Conservation (phyloP, 106 monocot species). For the Cymbidium sinense region DNA sequence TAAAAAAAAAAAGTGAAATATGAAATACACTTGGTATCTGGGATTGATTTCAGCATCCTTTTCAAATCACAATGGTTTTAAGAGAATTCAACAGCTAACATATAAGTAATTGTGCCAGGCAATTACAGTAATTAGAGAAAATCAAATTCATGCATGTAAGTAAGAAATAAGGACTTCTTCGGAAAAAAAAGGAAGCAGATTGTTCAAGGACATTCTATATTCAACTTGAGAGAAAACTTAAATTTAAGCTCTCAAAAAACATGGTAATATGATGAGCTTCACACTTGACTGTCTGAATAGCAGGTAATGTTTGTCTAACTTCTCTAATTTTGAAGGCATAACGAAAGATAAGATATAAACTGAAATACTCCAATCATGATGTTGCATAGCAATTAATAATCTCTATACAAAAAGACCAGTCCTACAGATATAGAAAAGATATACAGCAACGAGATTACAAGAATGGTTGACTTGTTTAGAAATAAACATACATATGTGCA, state of each 20-base stretch:
- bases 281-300: background rate
- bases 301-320: background rate
- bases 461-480: background rate
- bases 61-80: no score
- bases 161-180: background rate
- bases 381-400: background rate
- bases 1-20: no score
- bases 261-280: background rate
- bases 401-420: background rate
- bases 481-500: background rate
- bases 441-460: background rate
- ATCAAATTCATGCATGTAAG: background rate
- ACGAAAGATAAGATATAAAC: background rate
- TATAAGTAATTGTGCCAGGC: no score
- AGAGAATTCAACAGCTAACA: no score
- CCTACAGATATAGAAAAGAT: background rate
- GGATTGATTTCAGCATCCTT: no score
- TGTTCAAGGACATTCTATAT: no score
- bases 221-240: no score
- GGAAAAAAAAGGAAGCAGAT: no score
- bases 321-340: background rate
- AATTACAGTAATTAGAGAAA: background rate
- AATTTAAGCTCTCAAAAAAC: no score
- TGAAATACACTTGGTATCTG: no score
- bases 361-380: background rate